These are phyloP conservation scores for Batkoa obscura DNA, from an alignment of 371 early-diverging fungal genomes.

Conservation along the genomic window DNA sequence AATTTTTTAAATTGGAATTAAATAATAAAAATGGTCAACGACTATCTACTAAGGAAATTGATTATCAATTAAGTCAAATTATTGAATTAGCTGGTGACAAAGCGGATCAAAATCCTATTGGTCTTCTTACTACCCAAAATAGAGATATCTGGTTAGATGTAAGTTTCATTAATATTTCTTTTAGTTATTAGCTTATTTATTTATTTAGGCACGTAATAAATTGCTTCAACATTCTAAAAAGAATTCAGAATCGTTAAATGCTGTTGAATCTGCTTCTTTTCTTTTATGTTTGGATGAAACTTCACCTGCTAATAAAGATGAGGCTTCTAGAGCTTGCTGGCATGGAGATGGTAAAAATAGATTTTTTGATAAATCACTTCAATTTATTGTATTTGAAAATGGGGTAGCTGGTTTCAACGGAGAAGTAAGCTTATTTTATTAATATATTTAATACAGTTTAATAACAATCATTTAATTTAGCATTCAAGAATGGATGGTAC, in stretches of 20 bases:
- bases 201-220: constrained; percentile 25
- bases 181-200: not conserved
- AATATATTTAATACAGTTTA: not conserved
- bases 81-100: constrained; percentile 51
- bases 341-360: constrained; percentile 87
- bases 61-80: constrained; percentile 28
- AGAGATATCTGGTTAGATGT: constrained; percentile 85
- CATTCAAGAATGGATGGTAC: constrained; percentile 96
- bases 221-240: constrained; percentile 38
- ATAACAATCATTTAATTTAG: constrained; percentile 9
- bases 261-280: constrained; percentile 67
- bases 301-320: constrained; percentile 68
- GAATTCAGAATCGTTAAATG: constrained; percentile 46
- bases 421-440: constrained; percentile 25
- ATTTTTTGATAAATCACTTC: constrained; percentile 81
- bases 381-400: constrained; percentile 88
- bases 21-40: constrained; percentile 46
- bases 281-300: constrained; percentile 74
- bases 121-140: constrained; percentile 77
- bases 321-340: constrained; percentile 66
- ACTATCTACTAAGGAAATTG: constrained; percentile 66
- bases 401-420: constrained; percentile 89
- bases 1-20: constrained; percentile 64
- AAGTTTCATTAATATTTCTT: constrained; percentile 13
- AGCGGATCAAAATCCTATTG: constrained; percentile 31